Evolutionary conservation across 805 yeast species (phyloP).

Genomic region (Yamadazyma kitorensis): DNA sequence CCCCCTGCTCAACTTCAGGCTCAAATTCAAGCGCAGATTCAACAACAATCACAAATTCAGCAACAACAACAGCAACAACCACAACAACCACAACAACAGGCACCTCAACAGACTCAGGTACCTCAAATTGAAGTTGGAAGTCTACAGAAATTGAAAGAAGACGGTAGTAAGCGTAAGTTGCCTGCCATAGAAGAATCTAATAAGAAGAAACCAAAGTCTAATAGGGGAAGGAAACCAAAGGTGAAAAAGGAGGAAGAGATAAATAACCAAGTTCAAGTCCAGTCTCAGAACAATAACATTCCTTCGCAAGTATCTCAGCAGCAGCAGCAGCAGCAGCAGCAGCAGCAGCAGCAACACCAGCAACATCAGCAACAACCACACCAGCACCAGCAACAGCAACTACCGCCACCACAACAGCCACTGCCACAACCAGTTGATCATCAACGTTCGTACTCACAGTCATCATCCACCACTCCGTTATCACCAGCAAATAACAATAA

Average conservation of each 20-base stretch:
- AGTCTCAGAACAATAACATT: no score
- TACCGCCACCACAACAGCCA: no score
- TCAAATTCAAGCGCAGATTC: slow-evolving; percentile 6
- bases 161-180: slow-evolving; percentile 1
- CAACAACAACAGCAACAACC: slow-evolving; percentile 12
- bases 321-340: no score
- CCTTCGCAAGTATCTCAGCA: no score
- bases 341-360: no score
- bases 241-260: slow-evolving; percentile 14
- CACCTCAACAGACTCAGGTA: slow-evolving; percentile 6
- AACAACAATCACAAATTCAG: slow-evolving; percentile 7
- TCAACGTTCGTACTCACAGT: no score
- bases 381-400: no score
- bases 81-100: slow-evolving; percentile 9
- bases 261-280: no score
- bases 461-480: neutral
- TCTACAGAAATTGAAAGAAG: slow-evolving; percentile 10
- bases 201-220: slow-evolving; percentile 2
- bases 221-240: slow-evolving; percentile 8
- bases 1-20: slow-evolving; percentile 8
- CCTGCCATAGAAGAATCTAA: slow-evolving; percentile 1
- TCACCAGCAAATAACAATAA: slow-evolving; percentile 9
- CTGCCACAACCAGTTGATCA: slow-evolving; percentile 5
- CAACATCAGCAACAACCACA: no score
- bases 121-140: slow-evolving; percentile 7